Percentiles rank a stretch among this genome's conserved stretches.
These are phyloP conservation scores for Globisporangium paroecandrum DNA, from an alignment of 352 stramenopile genomes.

Conservation along the genomic window DNA sequence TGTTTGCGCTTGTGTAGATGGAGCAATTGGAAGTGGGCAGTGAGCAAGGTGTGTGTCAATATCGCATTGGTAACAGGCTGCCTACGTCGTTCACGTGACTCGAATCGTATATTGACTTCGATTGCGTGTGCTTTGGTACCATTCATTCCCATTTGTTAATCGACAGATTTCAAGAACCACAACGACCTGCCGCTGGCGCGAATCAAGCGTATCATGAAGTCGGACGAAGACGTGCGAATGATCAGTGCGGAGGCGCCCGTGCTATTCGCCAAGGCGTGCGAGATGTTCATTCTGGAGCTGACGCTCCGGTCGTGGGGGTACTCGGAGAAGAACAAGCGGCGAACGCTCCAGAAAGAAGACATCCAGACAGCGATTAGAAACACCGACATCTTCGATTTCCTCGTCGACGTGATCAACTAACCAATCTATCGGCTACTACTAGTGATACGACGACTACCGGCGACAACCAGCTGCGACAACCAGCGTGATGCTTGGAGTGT, in stretches of 20 bases:
- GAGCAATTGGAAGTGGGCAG: constrained; percentile 89
- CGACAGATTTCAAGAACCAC: constrained; percentile 98
- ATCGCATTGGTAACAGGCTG: not conserved
- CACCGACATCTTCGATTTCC: constrained; percentile 99
- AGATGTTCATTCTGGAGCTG: constrained; percentile 99
- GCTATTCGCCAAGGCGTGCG: constrained; percentile 98
- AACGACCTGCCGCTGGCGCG: constrained; percentile 98
- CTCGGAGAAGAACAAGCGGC: constrained; percentile 87
- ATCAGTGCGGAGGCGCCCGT: constrained; percentile 98
- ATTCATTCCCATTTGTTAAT: not conserved
- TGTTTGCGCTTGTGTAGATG: constrained; percentile 48
- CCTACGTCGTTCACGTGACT: not conserved
- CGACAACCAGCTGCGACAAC: not conserved
- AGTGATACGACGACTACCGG: not conserved
- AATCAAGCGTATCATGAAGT: constrained; percentile 99
- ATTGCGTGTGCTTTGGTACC: not conserved
- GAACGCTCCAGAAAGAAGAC: constrained; percentile 98
- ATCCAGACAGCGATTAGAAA: constrained; percentile 97
- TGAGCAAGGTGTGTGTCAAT: constrained; percentile 79
- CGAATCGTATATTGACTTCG: not conserved
- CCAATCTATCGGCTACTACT: constrained; percentile 29
- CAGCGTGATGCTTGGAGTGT: not conserved
- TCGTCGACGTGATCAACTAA: constrained; percentile 94
- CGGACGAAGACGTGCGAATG: constrained; percentile 97
- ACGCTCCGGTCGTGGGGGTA: constrained; percentile 92